Conservation (phyloP, 805 yeast species). For the Kuraishia floccosa region DNA sequence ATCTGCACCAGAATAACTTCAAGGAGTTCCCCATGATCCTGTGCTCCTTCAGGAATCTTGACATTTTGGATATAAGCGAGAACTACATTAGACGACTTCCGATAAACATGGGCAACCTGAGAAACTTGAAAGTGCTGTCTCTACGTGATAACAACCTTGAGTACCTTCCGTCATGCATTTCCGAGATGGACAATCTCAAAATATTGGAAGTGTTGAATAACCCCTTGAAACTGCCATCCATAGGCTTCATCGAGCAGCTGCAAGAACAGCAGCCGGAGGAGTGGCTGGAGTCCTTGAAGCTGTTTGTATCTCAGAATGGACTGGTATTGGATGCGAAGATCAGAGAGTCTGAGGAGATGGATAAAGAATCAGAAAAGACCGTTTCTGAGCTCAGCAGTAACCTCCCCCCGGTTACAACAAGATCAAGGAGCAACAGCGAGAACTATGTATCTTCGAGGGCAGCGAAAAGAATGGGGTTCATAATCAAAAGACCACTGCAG, state of each 20-base stretch:
- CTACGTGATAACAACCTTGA: slow-evolving; percentile 47
- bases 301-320: slow-evolving; percentile 24
- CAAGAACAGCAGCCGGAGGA: slow-evolving; percentile 29
- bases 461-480: slow-evolving; percentile 67
- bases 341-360: slow-evolving; percentile 6
- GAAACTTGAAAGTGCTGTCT: slow-evolving; percentile 44
- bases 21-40: slow-evolving; percentile 38
- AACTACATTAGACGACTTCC: slow-evolving; percentile 44
- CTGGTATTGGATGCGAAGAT: slow-evolving; percentile 18
- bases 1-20: slow-evolving; percentile 52
- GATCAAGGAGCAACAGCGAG: slow-evolving; percentile 24
- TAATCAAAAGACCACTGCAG: slow-evolving; percentile 31
- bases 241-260: slow-evolving; percentile 19
- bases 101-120: slow-evolving; percentile 24
- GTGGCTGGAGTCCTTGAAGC: slow-evolving; percentile 30
- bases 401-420: slow-evolving; percentile 1
- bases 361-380: neutral
- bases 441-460: slow-evolving; percentile 46
- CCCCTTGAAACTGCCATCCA: slow-evolving; percentile 41
- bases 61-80: slow-evolving; percentile 53
- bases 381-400: neutral
- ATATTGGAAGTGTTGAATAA: slow-evolving; percentile 54
- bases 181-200: slow-evolving; percentile 37
- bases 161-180: slow-evolving; percentile 39
- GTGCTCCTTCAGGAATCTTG: slow-evolving; percentile 29